Base-by-base conservation (phyloP, 768 basidiomycete species). In the Scleroderma bovista region DNA sequence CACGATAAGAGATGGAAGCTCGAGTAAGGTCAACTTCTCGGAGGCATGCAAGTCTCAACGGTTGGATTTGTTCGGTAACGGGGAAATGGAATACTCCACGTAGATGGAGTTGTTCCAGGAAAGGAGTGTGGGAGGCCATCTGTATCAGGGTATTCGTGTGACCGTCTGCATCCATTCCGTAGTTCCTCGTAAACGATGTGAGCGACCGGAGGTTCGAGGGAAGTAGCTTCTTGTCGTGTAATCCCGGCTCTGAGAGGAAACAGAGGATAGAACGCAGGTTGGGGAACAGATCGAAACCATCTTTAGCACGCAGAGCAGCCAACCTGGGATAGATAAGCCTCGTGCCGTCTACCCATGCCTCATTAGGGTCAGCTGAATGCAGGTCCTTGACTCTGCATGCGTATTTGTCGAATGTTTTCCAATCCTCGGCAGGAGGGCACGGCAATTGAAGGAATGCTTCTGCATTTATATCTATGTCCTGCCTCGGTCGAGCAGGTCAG, bases 141-240 rank as follows among this genome's bases (percentile, higher is more conserved):
- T 47, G 39, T 19, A 32, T 23, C 22, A 51, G 38, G n/a, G 22
- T 29, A 15, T 24, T 10, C 41, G 32, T 46, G 34, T 40, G 24
- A 17, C 20, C 32, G 15, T 52, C 47, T 33, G 19, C 31, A 8
- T 52, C 51, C 33, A 32, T 19, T n/a, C 24, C 32, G 20, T 20
- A 24, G 44, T 8, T 19, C 22, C 44, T 48, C 26, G 29, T 22
- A 36, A 51, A 39, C 19, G 46, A 44, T 44, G 43, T 51, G 8
- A 51, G 46, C 32, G 50, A 51, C 39, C 45, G 45, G 15, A 51
- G 24, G 17, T 29, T 46, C 33, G 50, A 22, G 6, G 50, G 50
- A 29, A 51, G 39, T 48, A 46, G 36, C 20, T 47, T 51, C 33
- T 44, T 44, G 47, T 36, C 13, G 6, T 19, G 9, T 15, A 39